Evolutionary conservation across 371 early-diverging fungal species (phyloP).

Genomic region (Mortierella sp.): DNA sequence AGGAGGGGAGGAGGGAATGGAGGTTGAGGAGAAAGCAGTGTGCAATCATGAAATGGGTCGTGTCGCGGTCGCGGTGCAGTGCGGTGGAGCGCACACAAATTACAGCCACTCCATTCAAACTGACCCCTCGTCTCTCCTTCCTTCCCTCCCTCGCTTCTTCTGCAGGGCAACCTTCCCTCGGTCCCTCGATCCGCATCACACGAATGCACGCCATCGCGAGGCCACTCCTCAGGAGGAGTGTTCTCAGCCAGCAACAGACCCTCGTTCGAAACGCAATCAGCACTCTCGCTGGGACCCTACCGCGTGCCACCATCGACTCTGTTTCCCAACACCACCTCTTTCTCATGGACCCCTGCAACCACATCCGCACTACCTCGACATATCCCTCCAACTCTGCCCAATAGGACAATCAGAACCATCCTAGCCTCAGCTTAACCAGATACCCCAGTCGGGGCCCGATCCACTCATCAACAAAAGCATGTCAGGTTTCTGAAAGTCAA

Average conservation of each 20-base stretch:
- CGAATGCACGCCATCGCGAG: slow-evolving; percentile 8
- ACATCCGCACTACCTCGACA: slow-evolving; percentile 2
- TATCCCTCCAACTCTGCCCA: slow-evolving; percentile 42
- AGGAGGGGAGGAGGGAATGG: no score
- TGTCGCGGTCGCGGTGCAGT: no score
- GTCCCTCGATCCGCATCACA: no score
- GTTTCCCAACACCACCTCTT: neutral
- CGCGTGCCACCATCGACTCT: neutral
- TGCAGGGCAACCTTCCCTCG: no score
- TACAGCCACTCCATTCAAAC: no score
- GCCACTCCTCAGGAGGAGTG: neutral
- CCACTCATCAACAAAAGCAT: slow-evolving; percentile 79
- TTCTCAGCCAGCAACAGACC: no score
- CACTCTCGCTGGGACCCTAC: neutral
- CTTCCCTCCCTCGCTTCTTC: no score
- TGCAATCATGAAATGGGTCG: no score
- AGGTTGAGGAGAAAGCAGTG: no score
- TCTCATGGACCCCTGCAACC: neutral
- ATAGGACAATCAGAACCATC: slow-evolving; percentile 42
- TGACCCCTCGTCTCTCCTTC: no score
- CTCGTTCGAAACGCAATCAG: no score
- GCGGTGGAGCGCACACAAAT: no score
- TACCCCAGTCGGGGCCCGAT: slow-evolving; percentile 72
- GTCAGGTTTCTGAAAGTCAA: slow-evolving; percentile 79
- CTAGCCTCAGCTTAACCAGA: slow-evolving; percentile 23